Percentiles rank a stretch among this genome's conserved stretches.
These are phyloP conservation scores for Apiotrichum gamsii DNA, from an alignment of 1,284 basidiomycete genomes.

Conservation along the genomic window DNA sequence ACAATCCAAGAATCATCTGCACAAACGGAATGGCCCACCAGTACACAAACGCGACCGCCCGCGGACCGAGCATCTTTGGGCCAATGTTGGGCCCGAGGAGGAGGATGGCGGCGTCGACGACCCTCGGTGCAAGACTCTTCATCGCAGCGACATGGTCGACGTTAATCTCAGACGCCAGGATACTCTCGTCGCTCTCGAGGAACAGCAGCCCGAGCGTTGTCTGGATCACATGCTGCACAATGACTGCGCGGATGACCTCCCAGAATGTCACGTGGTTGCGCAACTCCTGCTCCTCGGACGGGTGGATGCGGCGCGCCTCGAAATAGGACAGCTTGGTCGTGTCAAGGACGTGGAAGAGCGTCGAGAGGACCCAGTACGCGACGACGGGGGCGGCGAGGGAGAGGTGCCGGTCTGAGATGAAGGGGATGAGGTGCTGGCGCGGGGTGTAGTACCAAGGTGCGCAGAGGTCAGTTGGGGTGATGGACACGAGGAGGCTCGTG, in stretches of 20 bases:
- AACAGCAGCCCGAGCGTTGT: conserved; percentile 66
- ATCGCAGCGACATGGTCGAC: conserved; percentile 54
- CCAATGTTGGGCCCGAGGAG: conserved; percentile 47
- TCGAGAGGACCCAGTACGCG: conserved; percentile 81
- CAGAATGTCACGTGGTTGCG: conserved; percentile 68
- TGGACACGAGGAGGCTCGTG: conserved; percentile 32
- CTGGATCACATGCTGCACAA: conserved; percentile 83
- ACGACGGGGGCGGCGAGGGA: conserved; percentile 69
- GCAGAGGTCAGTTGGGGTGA: conserved; percentile 35
- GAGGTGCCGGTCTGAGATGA: conserved; percentile 66
- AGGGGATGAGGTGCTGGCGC: conserved; percentile 53
- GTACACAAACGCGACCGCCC: conserved; percentile 65
- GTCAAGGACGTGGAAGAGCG: conserved; percentile 79
- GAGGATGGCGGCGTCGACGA: conserved; percentile 51
- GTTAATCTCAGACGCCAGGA: conserved; percentile 36
- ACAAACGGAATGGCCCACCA: conserved; percentile 86
- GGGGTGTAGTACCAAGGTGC: conserved; percentile 59
- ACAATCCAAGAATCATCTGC: conserved; percentile 81
- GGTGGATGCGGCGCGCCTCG: conserved; percentile 80
- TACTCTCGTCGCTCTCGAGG: conserved; percentile 55
- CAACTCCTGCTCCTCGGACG: conserved; percentile 68
- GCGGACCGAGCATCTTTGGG: conserved; percentile 51
- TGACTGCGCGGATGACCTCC: conserved; percentile 70
- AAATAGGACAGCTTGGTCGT: conserved; percentile 66
- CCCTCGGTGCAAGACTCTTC: conserved; percentile 49